Evolutionary conservation across 306 rosid genomes (phyloP).

Genomic region (Inga leiocalycina): DNA sequence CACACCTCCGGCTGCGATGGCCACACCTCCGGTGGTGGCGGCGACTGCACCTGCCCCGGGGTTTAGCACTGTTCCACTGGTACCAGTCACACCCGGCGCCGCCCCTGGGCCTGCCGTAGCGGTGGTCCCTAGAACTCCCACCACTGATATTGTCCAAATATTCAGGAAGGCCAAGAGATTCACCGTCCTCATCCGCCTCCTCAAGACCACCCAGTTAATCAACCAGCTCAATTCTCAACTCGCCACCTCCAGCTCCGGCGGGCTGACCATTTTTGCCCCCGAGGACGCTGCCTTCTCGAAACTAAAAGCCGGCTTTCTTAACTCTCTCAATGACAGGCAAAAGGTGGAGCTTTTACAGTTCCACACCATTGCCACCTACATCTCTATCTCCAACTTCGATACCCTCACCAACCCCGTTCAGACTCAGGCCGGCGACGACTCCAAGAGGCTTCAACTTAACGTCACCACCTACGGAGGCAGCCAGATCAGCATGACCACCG

Average conservation of each 20-base stretch:
- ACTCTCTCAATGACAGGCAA: constrained; percentile 43
- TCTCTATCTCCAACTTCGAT: constrained; percentile 46
- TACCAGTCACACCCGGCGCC: neutral
- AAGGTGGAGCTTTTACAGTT: constrained; percentile 53
- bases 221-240: constrained; percentile 48
- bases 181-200: constrained; percentile 46
- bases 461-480: constrained; percentile 42
- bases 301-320: constrained; percentile 48
- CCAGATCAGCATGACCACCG: constrained; percentile 52
- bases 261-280: constrained; percentile 52
- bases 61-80: constrained; percentile 10
- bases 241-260: constrained; percentile 35
- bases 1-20: neutral
- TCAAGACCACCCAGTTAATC: constrained; percentile 42
- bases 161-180: constrained; percentile 47
- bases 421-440: constrained; percentile 56
- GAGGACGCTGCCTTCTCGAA: constrained; percentile 44
- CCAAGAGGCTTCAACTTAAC: constrained; percentile 47
- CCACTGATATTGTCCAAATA: constrained; percentile 32
- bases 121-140: constrained; percentile 36
- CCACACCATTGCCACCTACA: constrained; percentile 40
- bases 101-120: constrained; percentile 35
- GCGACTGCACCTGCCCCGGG: neutral
- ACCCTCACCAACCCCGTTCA: constrained; percentile 58
- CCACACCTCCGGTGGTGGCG: neutral